Evolutionary conservation across 139 green algal species (phyloP), one percentile per base, ranked within the genome.

Genomic region (Chlamydomonas sphaeroides): DNA sequence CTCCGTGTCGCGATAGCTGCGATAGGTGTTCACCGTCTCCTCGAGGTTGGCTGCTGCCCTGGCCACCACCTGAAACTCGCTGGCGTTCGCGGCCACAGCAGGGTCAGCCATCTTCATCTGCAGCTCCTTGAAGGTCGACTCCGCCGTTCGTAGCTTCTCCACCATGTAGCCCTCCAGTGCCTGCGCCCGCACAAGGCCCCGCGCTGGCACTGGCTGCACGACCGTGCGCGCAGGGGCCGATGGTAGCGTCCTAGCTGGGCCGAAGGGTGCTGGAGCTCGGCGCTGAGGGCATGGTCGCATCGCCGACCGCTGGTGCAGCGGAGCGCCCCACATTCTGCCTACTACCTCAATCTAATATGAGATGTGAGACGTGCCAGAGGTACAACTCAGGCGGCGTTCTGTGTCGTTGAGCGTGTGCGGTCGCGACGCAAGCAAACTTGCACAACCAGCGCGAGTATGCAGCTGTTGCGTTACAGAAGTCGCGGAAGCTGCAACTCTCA

Each of bases 41-140:
- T 98, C 89, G 14, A 98, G 75, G 35, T 97, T 93, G 20, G 92
- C 72, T 15, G 94, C 91, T 17, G 93, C 89, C 68, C 94, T 95
- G 30, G 94, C 95, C 0, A 97, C 83, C 26, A 84, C 85, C 56
- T 97, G 94, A 65, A 95, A 98, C 80, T 98, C 94, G 0, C 71
- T 78, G 20, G 92, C 69, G 81, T 96, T 90, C 2, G 61, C 67
- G 11, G 92, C 88, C 1, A 98, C 87, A 0, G 92, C 90, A 17
- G 95, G 95, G 83, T 97, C 92, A 0, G 92, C 93, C 93, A 98
- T 96, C 28, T 87, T 88, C 69, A 90, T 70, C 86, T 97, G 93
- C 57, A 96, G 67, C 78, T 93, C 90, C 80, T 86, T 91, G 67
- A 79, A 91, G 0, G 87, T 93, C 17, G 49, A 25, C 71, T 91